Evolutionary conservation across 371 early-diverging fungal genomes (phyloP), one percentile per base, ranked within the genome.

Genomic region (Mortierella sp.): DNA sequence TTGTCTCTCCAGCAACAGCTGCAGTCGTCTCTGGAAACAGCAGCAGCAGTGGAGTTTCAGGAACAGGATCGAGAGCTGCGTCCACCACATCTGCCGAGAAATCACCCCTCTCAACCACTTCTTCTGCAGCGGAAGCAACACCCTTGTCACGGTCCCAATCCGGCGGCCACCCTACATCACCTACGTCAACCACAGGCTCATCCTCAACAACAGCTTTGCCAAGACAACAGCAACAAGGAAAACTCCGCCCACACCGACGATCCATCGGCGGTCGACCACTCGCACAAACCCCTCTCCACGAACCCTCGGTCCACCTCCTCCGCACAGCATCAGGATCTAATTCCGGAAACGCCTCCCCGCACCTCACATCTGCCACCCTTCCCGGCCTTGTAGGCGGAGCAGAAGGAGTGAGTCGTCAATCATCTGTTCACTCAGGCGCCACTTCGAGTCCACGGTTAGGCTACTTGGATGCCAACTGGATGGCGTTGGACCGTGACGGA

Each of bases 241-340:
- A 50, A 9, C 69, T 72, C 8, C 73, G 76, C 43, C 44, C 78
- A 2, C 72, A 59, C 8, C 81, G 73, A 21, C 76, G 73, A 14
- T 82, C 76, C 16, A 26, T 75, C 5, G 73, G 79, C 37, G 69
- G 72, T 46, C 78, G 77, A 2, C 80, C 83, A 10, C 72, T 83
- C 9, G 77, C 80, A 1, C 80, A 80, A n/a, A 40, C 80, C 4
- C 80, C 80, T 0, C 72, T 80, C 14, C 83, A 72, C 46, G 69
- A 74, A 14, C 80, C 77, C 0, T 80, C 75, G 10, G 64, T 79
- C 28, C 50, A 50, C 16, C 79, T 76, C 53, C 69, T 76, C 2
- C 72, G 77, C 9, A 51, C 77, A 44, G 67, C 48, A 0, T 21
- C 50, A 21, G 46, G 43, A 43, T 31, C 61, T 5, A 26, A 34